These are phyloP conservation scores for Periconia sp. DNA, from an alignment of 2,329 filamentous ascomycete species.

Conservation along the genomic window DNA sequence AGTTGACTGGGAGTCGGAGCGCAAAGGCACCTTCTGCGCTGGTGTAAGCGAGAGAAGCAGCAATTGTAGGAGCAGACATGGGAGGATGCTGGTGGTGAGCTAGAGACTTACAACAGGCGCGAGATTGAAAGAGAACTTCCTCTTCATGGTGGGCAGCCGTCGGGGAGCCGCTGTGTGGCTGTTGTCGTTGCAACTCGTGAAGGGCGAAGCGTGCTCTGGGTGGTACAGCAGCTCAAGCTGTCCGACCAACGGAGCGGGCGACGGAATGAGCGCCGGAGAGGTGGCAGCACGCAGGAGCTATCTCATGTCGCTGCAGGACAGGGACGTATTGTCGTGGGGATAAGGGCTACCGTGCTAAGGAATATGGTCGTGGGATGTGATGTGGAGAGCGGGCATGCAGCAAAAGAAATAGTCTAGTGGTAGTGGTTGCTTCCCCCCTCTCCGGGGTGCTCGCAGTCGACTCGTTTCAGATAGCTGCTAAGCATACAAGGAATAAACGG, in stretches of 20 bases:
- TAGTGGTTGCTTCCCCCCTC: constrained; percentile 1
- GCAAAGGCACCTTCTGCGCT: constrained; percentile 41
- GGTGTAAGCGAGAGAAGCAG: constrained; percentile 19
- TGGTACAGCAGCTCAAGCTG: background rate
- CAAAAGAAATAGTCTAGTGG: constrained; percentile 10
- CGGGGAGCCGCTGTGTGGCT: background rate
- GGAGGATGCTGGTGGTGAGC: background rate
- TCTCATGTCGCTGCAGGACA: background rate
- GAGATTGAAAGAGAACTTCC: constrained; percentile 53
- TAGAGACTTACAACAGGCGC: constrained; percentile 47
- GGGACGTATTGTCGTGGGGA: too few species aligned
- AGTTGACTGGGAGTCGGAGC: constrained; percentile 33
- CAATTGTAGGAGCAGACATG: constrained; percentile 1
- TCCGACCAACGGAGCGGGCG: background rate
- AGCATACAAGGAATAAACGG: background rate
- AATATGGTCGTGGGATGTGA: background rate
- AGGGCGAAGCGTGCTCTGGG: background rate
- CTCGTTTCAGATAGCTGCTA: constrained; percentile 6
- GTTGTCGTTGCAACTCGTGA: background rate
- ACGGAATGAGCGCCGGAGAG: too few species aligned
- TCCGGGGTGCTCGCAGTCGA: constrained; percentile 1
- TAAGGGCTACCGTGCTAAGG: background rate
- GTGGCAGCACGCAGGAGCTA: background rate
- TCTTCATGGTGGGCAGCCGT: constrained; percentile 40
- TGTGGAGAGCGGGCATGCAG: constrained; percentile 2